Percentiles rank a stretch among this genome's conserved stretches.
Conservation (phyloP, 768 basidiomycete species). For the Suillus placidus region DNA sequence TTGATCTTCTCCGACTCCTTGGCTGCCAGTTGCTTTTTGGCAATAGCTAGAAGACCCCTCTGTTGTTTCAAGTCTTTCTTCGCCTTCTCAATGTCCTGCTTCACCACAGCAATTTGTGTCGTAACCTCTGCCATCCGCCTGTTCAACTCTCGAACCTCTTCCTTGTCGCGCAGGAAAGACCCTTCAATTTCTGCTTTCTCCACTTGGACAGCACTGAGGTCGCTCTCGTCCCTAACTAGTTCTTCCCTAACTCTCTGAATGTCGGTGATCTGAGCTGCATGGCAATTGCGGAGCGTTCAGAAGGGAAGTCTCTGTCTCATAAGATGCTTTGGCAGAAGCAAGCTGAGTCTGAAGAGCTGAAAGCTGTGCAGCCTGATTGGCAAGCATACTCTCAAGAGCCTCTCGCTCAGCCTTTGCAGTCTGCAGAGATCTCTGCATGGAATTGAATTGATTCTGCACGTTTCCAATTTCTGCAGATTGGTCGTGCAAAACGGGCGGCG, state of each 20-base stretch:
- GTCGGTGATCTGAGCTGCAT: constrained; percentile 63
- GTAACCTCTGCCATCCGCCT: constrained; percentile 81
- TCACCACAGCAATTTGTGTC: constrained; percentile 69
- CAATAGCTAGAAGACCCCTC: constrained; percentile 92
- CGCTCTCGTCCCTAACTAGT: constrained; percentile 88
- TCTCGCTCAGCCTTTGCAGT: constrained; percentile 66
- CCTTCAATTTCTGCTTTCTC: constrained; percentile 95
- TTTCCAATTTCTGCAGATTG: constrained; percentile 88
- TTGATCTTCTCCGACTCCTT: constrained; percentile 79
- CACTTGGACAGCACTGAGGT: constrained; percentile 82
- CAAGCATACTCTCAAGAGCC: constrained; percentile 63
- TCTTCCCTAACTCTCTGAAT: constrained; percentile 76
- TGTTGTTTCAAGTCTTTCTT: constrained; percentile 96
- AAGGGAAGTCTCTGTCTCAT: constrained; percentile 80
- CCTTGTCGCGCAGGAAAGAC: constrained; percentile 85
- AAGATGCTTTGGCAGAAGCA: constrained; percentile 78
- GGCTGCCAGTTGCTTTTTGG: constrained; percentile 87
- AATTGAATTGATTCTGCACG: constrained; percentile 79
- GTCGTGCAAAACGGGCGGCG: constrained; percentile 62
- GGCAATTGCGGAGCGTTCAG: constrained; percentile 70
- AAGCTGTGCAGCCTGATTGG: constrained; percentile 73
- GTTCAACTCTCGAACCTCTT: constrained; percentile 87
- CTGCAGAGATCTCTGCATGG: constrained; percentile 73
- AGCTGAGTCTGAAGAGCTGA: constrained; percentile 83
- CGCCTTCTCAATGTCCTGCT: constrained; percentile 78